Conservation (phyloP, 2,329 filamentous ascomycete genomes). For the Colletotrichum lini region DNA sequence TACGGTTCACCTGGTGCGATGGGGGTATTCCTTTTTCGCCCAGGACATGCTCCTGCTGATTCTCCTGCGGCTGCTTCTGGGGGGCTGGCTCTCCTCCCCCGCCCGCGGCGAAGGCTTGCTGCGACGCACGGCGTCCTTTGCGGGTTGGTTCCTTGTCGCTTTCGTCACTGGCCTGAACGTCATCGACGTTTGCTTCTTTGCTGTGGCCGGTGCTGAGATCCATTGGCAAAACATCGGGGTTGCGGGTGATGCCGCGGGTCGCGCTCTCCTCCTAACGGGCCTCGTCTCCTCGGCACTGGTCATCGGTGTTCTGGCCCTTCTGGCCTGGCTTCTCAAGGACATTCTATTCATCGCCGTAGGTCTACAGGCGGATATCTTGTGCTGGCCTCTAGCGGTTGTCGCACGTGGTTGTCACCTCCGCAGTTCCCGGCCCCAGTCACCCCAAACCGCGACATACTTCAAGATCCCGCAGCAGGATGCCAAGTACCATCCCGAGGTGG, state of each 20-base stretch:
- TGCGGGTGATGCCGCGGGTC: slow-evolving; percentile 49
- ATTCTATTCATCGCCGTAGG: background rate
- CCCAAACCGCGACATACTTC: background rate
- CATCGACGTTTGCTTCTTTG: slow-evolving; percentile 48
- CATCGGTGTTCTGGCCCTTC: background rate
- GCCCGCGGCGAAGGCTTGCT: slow-evolving; percentile 1
- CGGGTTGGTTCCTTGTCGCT: background rate
- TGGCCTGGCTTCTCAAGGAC: slow-evolving; percentile 4
- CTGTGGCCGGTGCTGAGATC: slow-evolving; percentile 52
- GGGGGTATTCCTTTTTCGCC: slow-evolving; percentile 53
- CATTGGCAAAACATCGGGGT: slow-evolving; percentile 53
- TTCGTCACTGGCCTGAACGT: slow-evolving; percentile 7
- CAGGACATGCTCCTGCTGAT: slow-evolving; percentile 52
- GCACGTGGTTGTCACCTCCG: background rate
- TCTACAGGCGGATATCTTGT: background rate
- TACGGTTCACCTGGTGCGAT: slow-evolving; percentile 48
- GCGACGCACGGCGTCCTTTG: background rate
- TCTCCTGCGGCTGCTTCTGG: slow-evolving; percentile 50
- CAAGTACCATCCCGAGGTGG: background rate
- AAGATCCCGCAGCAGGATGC: background rate
- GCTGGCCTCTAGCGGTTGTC: background rate
- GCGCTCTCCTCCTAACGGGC: slow-evolving; percentile 50
- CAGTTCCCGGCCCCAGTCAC: background rate
- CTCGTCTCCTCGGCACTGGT: slow-evolving; percentile 46
- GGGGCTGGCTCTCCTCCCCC: slow-evolving; percentile 43